phyloP scores from a whole-genome alignment of 495 filamentous ascomycete species.

The Articulospora tetracladia region DNA sequence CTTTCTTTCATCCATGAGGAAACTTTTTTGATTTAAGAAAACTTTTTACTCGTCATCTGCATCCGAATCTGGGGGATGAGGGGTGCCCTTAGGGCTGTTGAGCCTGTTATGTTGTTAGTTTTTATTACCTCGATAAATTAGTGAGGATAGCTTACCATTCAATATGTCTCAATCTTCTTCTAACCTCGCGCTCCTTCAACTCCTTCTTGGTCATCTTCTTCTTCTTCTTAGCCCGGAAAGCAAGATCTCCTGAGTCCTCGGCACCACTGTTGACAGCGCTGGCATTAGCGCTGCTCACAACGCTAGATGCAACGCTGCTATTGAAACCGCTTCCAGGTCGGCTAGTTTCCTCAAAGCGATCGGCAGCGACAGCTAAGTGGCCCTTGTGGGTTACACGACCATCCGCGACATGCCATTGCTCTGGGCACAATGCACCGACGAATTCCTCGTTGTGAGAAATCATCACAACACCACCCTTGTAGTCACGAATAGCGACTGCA shows the following conservation, averaged over 20 bases:
- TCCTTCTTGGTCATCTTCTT: slow-evolving; percentile 98
- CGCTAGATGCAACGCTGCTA: slow-evolving; percentile 47
- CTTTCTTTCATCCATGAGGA: background rate
- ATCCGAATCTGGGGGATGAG: slow-evolving; percentile 73
- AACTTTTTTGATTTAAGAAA: background rate
- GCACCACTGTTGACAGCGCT: slow-evolving; percentile 80
- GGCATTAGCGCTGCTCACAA: slow-evolving; percentile 52
- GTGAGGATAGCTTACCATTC: slow-evolving; percentile 71
- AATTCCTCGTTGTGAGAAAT: slow-evolving; percentile 99
- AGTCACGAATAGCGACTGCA: slow-evolving; percentile 94
- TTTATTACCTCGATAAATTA: background rate
- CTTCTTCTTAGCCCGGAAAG: slow-evolving; percentile 89
- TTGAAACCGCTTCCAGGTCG: slow-evolving; percentile 48
- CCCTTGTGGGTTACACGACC: slow-evolving; percentile 84
- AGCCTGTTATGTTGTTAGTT: slow-evolving; percentile 29
- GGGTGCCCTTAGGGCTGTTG: slow-evolving; percentile 65
- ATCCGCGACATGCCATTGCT: slow-evolving; percentile 91
- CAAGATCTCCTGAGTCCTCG: slow-evolving; percentile 71
- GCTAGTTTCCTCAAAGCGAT: slow-evolving; percentile 82
- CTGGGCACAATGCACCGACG: slow-evolving; percentile 86
- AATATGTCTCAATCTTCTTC: slow-evolving; percentile 86
- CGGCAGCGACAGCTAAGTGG: slow-evolving; percentile 61
- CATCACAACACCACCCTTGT: slow-evolving; percentile 96
- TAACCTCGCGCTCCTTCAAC: slow-evolving; percentile 85
- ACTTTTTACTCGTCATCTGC: slow-evolving; percentile 55